Evolutionary conservation across 1,284 basidiomycete species (phyloP), one percentile per base, ranked within the genome.

Genomic region (Chiua sp.): DNA sequence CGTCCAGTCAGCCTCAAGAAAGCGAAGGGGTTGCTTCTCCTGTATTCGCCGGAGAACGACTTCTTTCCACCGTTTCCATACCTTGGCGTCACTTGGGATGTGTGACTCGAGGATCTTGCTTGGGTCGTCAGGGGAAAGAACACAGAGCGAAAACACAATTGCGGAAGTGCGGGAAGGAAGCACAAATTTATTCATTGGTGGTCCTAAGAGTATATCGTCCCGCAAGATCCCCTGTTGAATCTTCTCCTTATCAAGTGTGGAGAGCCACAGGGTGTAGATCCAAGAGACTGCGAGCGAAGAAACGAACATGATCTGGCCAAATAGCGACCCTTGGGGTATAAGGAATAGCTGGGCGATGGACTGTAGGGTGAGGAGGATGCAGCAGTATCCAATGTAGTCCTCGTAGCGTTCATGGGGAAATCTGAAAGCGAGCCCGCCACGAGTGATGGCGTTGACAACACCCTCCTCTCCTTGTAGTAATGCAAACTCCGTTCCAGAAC

Each of bases 261-360:
- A 73, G 11, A 73, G 58, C 47, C 53, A 69, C 13, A 60, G 61
- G 51, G 71, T 73, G 53, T 72, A 72, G 6, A 57, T 42, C 70
- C 68, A 72, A 16, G 72, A 72, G 22, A 69, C 61, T 1, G 39
- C 72, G 5, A 73, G 63, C 3, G 71, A 72, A 1, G 46, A 18
- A 16, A 75, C 37, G 55, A 73, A 73, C 67, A 73, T 62, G 33
- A 68, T 56, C 46, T 73, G 72, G 4, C 73, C 72, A 32, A 73
- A 73, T 26, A 74, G 53, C 11, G 67, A 56, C 10, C 30, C 30
- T 10, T 32, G 30, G 6, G 30, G 30, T 4, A 32, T 32, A 10
- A 32, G 30, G 30, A 64, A 57, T 4, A 73, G 56, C 47, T 74
- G 72, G n/a, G 60, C 62, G 12, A 74, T 47, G 61, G 70, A 39